Conservation (phyloP, 140 eudicot species). For the Ambrosia hybrid region DNA sequence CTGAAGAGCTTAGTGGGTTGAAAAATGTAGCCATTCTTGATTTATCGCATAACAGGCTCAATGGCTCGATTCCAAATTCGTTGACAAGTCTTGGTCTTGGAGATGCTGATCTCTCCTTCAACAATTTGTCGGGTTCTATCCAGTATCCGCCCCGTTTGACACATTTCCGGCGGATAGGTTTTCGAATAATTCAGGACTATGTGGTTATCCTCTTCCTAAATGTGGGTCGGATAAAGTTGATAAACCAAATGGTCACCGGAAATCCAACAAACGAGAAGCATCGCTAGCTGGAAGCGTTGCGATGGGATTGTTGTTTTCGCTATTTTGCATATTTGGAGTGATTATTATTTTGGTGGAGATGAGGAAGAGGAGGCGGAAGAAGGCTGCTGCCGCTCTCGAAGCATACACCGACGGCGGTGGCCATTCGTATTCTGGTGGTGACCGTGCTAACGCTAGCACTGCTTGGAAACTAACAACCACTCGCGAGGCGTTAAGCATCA, state of each 20-base stretch:
- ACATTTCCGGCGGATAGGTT: conserved; percentile 70
- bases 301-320: conserved; percentile 80
- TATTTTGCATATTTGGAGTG: conserved; percentile 83
- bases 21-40: conserved; percentile 77
- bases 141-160: conserved; percentile 79
- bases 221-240: conserved; percentile 32
- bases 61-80: conserved; percentile 74
- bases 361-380: conserved; percentile 61
- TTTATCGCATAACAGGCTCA: conserved; percentile 68
- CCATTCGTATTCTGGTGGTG: conserved; percentile 56
- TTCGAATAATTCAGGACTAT: conserved; percentile 74
- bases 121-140: conserved; percentile 64
- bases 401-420: conserved; percentile 53
- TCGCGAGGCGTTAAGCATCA: conserved; percentile 84
- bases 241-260: conserved; percentile 34
- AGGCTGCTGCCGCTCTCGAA: conserved; percentile 75
- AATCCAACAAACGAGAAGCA: conserved; percentile 60
- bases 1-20: conserved; percentile 69
- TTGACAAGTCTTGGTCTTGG: conserved; percentile 67
- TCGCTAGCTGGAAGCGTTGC: conserved; percentile 91
- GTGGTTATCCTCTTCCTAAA: conserved; percentile 71
- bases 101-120: conserved; percentile 78
- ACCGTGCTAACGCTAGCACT: conserved; percentile 45
- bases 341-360: conserved; percentile 59
- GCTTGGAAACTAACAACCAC: conserved; percentile 77